Base-by-base conservation (phyloP, 164 flowering plant species). In the Vitis rotundifolia region DNA sequence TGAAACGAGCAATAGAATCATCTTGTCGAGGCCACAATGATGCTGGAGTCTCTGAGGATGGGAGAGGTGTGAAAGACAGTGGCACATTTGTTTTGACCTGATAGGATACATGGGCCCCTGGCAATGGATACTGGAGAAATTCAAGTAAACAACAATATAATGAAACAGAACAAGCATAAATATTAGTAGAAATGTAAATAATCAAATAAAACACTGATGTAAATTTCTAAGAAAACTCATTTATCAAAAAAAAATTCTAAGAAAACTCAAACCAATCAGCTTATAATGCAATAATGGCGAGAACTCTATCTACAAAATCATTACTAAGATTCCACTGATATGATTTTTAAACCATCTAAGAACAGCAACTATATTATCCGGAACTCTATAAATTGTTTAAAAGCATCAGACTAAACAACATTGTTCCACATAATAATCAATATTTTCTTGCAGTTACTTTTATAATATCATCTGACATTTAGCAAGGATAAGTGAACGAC, bases 11-110 rank as follows among this genome's bases (percentile, higher is more conserved):
- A 56, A 18, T 16, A 5, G 72, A 64, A 55, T 76, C 82, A 75
- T 78, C 84, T 59, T 78, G 82, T 44, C 70, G 74, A 74, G 87
- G 82, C 83, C 84, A 78, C 28, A 69, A 56, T 9, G 75, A 51
- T 5, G 77, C 16, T 14, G 69, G 60, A 18, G 64, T 68, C 29
- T 77, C 82, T 65, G 79, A 77, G 67, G 81, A 66, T 6, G 74
- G 66, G 11, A 72, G 57, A 48, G 75, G 48, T 49, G 78, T 48
- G 29, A 63, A 73, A 70, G 78, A 64, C 61, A 80, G 77, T 16
- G 75, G 73, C 44, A 70, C 53, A 63, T 70, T 67, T n/a, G 63
- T 71, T 70, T 65, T 76, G 22, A 71, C 79, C 68, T 77, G 82
- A 69, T 47, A 68, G 29, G 81, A 76, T 31, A 74, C 59, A 52